Conservation (phyloP, 805 yeast genomes). For the Kuraishia hungarica region DNA sequence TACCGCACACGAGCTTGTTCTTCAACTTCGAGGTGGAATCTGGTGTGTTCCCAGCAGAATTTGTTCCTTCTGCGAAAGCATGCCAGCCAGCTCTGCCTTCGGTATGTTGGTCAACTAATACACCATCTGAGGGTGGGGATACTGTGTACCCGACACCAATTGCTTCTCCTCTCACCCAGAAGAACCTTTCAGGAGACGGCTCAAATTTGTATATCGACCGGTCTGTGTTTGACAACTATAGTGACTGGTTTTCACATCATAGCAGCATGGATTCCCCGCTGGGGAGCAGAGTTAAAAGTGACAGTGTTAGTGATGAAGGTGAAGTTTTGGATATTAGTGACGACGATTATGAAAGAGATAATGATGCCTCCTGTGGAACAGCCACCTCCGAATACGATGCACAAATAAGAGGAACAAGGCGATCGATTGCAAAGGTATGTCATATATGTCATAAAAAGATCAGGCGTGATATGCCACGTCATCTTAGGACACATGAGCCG, state of each 20-base stretch:
- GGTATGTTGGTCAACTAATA: neutral
- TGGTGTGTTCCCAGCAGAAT: neutral
- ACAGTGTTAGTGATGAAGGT: neutral
- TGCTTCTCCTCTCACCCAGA: neutral
- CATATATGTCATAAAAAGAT: conserved; percentile 44
- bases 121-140: neutral
- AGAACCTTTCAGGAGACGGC: neutral
- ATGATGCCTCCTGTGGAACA: neutral
- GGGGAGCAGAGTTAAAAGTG: neutral
- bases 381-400: neutral
- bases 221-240: neutral
- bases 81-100: neutral
- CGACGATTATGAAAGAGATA: neutral
- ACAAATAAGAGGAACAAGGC: neutral
- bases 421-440: conserved; percentile 22
- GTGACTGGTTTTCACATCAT: neutral
- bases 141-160: neutral
- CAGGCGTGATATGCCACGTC: conserved; percentile 54
- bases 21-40: neutral
- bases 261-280: neutral
- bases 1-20: neutral
- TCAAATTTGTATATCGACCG: neutral
- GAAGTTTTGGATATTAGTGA: conserved; percentile 3
- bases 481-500: conserved; percentile 51
- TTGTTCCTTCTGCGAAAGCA: neutral